phyloP scores from a whole-genome alignment of 371 early-diverging fungal species.

The Circinella minor region DNA sequence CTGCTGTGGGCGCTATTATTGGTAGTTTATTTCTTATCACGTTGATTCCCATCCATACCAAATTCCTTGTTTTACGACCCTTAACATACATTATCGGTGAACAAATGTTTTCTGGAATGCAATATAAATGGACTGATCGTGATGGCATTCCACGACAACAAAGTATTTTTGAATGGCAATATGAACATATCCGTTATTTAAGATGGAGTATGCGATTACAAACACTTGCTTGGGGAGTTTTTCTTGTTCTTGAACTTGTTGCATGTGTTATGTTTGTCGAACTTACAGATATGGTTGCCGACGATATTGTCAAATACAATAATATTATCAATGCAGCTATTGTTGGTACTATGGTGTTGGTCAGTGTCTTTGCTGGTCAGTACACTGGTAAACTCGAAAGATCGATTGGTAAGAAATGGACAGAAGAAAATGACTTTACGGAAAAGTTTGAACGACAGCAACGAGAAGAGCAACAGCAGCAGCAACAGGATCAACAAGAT shows the following conservation, averaged over 20 bases:
- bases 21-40: slow-evolving; percentile 49
- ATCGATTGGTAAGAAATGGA: slow-evolving; percentile 12
- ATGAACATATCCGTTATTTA: slow-evolving; percentile 25
- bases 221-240: slow-evolving; percentile 36
- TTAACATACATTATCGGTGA: slow-evolving; percentile 36
- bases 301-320: slow-evolving; percentile 36
- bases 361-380: not conserved
- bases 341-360: slow-evolving; percentile 15
- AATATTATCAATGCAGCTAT: slow-evolving; percentile 30
- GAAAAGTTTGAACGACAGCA: not conserved
- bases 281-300: slow-evolving; percentile 29
- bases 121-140: slow-evolving; percentile 27
- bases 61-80: slow-evolving; percentile 37
- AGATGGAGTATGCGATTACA: slow-evolving; percentile 24
- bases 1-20: slow-evolving; percentile 40
- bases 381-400: not conserved
- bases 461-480: not conserved
- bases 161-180: slow-evolving; percentile 34
- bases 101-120: slow-evolving; percentile 37
- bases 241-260: slow-evolving; percentile 40
- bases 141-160: slow-evolving; percentile 25
- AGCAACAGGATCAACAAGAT: not conserved
- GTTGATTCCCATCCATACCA: slow-evolving; percentile 43
- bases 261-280: slow-evolving; percentile 43
- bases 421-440: slow-evolving; percentile 18